A percentile compares a stretch with the other conserved stretches of the same genome.
Evolutionary conservation across 2,329 filamentous ascomycete species (phyloP).

Genomic region (Hypocrella siamensis): DNA sequence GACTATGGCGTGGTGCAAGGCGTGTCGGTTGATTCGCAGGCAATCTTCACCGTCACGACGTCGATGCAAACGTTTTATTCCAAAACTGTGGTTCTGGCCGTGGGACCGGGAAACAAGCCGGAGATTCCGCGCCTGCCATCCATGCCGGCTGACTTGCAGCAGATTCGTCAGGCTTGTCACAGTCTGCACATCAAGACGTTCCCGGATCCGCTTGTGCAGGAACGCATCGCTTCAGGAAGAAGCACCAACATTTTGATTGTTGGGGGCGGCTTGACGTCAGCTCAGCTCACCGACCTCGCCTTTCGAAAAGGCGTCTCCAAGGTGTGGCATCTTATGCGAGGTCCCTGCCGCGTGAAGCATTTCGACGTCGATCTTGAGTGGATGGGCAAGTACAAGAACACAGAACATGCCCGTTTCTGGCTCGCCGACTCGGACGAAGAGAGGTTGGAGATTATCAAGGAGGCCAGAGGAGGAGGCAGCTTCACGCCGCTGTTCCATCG

Average conservation of each 20-base stretch:
- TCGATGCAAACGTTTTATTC: conserved; percentile 38
- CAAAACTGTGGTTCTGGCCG: conserved; percentile 50
- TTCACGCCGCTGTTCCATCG: conserved; percentile 55
- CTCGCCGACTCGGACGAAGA: conserved; percentile 56
- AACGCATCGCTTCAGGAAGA: conserved; percentile 32
- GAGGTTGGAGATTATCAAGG: conserved; percentile 46
- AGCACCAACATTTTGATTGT: conserved; percentile 54
- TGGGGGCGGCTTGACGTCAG: conserved; percentile 62
- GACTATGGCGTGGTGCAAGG: conserved; percentile 35
- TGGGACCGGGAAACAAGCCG: conserved; percentile 52
- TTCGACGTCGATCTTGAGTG: conserved; percentile 65
- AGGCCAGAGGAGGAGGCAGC: conserved; percentile 60
- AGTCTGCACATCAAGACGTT: conserved; percentile 46
- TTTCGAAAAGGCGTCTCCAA: conserved; percentile 48
- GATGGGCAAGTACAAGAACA: conserved; percentile 73
- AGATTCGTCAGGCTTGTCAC: conserved; percentile 37
- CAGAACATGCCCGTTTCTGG: conserved; percentile 64
- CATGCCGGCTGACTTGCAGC: conserved; percentile 8
- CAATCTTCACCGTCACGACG: conserved; percentile 50
- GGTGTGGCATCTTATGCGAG: conserved; percentile 56
- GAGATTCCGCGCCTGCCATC: conserved; percentile 23
- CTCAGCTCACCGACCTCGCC: conserved; percentile 54
- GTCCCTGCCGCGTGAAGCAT: conserved; percentile 46
- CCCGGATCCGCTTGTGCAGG: conserved; percentile 33
- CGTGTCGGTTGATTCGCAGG: conserved; percentile 27